Base-by-base conservation (phyloP, 2,329 filamentous ascomycete genomes). In the Talaromyces sp. region DNA sequence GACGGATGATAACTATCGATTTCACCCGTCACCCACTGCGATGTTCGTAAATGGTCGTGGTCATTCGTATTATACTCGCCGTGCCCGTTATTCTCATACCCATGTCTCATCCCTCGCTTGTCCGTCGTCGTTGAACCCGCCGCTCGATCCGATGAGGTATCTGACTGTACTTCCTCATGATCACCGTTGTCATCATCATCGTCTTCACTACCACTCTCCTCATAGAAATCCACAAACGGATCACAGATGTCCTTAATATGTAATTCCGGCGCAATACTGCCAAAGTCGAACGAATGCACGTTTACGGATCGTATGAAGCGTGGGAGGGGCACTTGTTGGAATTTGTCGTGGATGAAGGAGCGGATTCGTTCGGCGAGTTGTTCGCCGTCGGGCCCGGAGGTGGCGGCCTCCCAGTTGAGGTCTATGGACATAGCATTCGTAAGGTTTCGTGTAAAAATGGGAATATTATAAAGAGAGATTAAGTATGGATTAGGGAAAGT, bases 211-310 rank as follows among this genome's bases (percentile, higher is more conserved):
- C 86, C 82, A 24, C 85, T 84, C 66, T 90, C 89, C 43, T 97
- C 95, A 81, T 99, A 99, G 75, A 99, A 99, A 73, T 99, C 95
- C 0, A 93, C 89, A 65, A 98, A 85, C 1, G 95, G 95, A 75
- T 99, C 93, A 71, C 94, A 96, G 67, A 99, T 93, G 77, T 98
- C 95, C 79, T 97, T 98, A 72, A 99, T 89, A 74, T 96, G 92
- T 48, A 99, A 86, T 70, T 91, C 86, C 1, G 95, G 95, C 45
- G 91, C 84, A 59, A 94, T 88, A 33, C 83, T 87, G 57, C 95
- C 95, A 76, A 99, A 97, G 68, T 94, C 89, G 79, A 99, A 99
- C 67, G 91, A 89, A 76, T 97, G 93, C 47, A 97, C 93, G 63
- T 92, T 90, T 71, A 99, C 95, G 31, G 93, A 95, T 74, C 95